Conservation (phyloP, 176 grass and related monocot species). For the Oryza meyeriana region DNA sequence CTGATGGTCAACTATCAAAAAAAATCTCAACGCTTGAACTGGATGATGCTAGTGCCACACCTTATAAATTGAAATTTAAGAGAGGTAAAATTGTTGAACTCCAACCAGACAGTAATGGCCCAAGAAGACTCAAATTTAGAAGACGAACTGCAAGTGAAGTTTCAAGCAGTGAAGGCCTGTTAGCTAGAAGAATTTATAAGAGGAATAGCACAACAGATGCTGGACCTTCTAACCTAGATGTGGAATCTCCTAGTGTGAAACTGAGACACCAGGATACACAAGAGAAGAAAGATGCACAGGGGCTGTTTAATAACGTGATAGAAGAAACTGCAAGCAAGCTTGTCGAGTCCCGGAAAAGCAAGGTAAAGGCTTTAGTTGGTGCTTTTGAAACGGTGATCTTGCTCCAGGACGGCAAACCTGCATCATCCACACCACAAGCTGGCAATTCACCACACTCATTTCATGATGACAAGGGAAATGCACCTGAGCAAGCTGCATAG, state of each 20-base stretch:
- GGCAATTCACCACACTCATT: conserved; percentile 25
- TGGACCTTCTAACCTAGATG: conserved; percentile 24
- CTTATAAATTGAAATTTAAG: conserved; percentile 87
- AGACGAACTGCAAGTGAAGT: conserved; percentile 52
- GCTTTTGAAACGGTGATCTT: conserved; percentile 97
- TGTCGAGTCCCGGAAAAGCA: conserved; percentile 88
- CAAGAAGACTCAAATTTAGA: conserved; percentile 72
- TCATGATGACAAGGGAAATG: conserved; percentile 14
- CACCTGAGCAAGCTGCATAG: conserved; percentile 27
- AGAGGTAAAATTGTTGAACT: conserved; percentile 79
- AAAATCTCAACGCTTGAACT: conserved; percentile 28
- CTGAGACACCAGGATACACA: conserved; percentile 69
- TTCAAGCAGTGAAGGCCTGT: conserved; percentile 29
- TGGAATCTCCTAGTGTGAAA: conserved; percentile 51
- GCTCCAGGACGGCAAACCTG: conserved; percentile 75
- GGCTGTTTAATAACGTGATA: conserved; percentile 96
- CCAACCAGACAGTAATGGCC: conserved; percentile 49
- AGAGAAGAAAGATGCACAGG: conserved; percentile 79
- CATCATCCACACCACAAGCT: conserved; percentile 46
- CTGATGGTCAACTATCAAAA: conserved; percentile 33
- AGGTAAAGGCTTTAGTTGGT: conserved; percentile 92
- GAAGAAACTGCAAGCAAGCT: conserved; percentile 95
- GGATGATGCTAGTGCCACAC: conserved; percentile 43
- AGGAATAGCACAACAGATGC: conserved; percentile 32
- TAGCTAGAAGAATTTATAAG: conserved; percentile 49